A percentile compares a stretch with the other conserved stretches of the same genome.
These are phyloP conservation scores for Pleurostoma richardsiae DNA, from an alignment of 2,329 filamentous ascomycete species.

Conservation along the genomic window DNA sequence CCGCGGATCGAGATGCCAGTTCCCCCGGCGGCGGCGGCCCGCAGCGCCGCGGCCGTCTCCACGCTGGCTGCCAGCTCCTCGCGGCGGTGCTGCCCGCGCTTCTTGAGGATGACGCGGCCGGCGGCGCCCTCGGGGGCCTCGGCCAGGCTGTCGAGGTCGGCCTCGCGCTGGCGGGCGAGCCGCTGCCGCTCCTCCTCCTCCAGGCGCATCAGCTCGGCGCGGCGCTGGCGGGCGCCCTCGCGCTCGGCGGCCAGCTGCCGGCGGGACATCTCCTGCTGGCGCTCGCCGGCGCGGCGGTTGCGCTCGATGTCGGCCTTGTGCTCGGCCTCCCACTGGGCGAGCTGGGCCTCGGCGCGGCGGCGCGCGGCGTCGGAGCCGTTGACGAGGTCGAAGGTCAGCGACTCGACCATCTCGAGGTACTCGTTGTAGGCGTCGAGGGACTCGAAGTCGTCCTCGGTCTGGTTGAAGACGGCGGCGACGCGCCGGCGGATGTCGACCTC, in stretches of 20 bases:
- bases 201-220: slow-evolving; percentile 60
- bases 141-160: slow-evolving; percentile 66
- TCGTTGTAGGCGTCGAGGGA: slow-evolving; percentile 80
- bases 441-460: slow-evolving; percentile 86
- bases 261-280: slow-evolving; percentile 47
- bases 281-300: slow-evolving; percentile 46
- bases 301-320: slow-evolving; percentile 66
- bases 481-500: slow-evolving; percentile 87
- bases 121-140: slow-evolving; percentile 50
- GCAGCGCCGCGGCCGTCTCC: slow-evolving; percentile 29
- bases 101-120: slow-evolving; percentile 65
- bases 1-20: slow-evolving; percentile 66
- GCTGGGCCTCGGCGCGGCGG: slow-evolving; percentile 32
- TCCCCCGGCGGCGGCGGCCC: slow-evolving; percentile 10
- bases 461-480: slow-evolving; percentile 80
- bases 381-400: slow-evolving; percentile 84
- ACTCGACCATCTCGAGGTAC: slow-evolving; percentile 90
- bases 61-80: slow-evolving; percentile 22
- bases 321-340: slow-evolving; percentile 67
- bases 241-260: slow-evolving; percentile 58
- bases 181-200: slow-evolving; percentile 66
- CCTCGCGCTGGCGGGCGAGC: slow-evolving; percentile 58
- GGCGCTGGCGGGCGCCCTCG: slow-evolving; percentile 58
- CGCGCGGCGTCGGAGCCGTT: slow-evolving; percentile 59
- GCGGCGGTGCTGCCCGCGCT: slow-evolving; percentile 51